These are phyloP conservation scores for Brasilioporus rufonigricans DNA, from an alignment of 768 basidiomycete genomes.

Conservation along the genomic window DNA sequence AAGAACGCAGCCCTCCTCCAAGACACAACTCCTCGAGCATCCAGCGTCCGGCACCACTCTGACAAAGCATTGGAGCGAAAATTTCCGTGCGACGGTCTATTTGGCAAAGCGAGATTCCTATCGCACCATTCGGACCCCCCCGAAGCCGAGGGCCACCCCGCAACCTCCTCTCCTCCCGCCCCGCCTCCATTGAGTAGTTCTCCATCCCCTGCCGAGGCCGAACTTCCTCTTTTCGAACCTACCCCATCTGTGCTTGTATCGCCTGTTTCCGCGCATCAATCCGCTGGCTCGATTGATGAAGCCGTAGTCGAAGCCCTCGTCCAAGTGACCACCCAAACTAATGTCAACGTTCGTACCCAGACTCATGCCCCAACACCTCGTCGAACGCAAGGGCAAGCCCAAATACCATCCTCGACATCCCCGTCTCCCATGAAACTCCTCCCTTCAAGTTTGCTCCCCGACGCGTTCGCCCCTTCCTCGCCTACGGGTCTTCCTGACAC, in stretches of 20 bases:
- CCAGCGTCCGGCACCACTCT: background rate
- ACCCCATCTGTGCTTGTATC: background rate
- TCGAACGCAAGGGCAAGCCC: conserved; percentile 29
- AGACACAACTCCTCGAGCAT: conserved; percentile 7
- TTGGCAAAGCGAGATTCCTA: conserved; percentile 38
- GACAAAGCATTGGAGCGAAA: background rate
- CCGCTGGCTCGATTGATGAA: conserved; percentile 10
- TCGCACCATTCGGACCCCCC: conserved; percentile 22
- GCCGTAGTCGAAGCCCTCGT: background rate
- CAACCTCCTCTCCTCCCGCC: conserved; percentile 15
- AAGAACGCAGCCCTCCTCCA: conserved; percentile 22
- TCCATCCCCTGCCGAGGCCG: conserved; percentile 11
- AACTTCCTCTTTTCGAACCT: background rate
- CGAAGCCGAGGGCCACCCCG: conserved; percentile 1
- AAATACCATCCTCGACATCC: conserved; percentile 58
- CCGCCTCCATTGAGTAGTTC: conserved; percentile 32
- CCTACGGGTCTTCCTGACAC: conserved; percentile 39
- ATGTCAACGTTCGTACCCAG: background rate
- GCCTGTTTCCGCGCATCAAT: background rate
- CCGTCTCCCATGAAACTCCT: conserved; percentile 53
- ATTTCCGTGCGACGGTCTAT: conserved; percentile 10
- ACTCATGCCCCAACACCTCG: conserved; percentile 1
- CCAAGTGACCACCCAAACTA: too few relatives aligned
- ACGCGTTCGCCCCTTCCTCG: conserved; percentile 19
- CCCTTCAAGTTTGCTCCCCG: conserved; percentile 14